These are phyloP conservation scores for Dryas octopetala DNA, from an alignment of 306 rosid species.

Conservation along the genomic window DNA sequence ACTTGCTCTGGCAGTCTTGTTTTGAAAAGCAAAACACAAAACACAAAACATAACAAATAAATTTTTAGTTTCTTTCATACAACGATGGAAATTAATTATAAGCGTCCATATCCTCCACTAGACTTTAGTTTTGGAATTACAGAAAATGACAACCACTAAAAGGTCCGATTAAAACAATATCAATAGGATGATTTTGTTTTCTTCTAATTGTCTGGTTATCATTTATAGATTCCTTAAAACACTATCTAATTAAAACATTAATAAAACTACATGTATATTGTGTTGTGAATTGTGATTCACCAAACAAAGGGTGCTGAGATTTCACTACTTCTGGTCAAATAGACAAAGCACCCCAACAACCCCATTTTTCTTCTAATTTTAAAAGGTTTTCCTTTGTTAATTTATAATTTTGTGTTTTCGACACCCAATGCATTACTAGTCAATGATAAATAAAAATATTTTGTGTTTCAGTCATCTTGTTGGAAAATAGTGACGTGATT, in stretches of 20 bases:
- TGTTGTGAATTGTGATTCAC: not conserved
- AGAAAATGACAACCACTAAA: not conserved
- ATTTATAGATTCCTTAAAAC: slow-evolving; percentile 5
- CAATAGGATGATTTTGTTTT: not conserved
- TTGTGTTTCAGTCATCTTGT: too few species aligned
- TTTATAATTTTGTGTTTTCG: not conserved
- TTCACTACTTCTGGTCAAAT: slow-evolving; percentile 2
- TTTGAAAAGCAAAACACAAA: not conserved
- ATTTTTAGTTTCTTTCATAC: not conserved
- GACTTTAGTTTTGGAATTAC: not conserved
- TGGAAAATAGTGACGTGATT: too few species aligned
- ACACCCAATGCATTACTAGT: not conserved
- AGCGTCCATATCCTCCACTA: not conserved
- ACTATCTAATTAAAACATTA: not conserved
- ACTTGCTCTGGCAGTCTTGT: not conserved
- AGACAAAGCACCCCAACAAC: not conserved
- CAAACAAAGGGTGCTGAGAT: not conserved
- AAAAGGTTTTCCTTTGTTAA: not conserved
- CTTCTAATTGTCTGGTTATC: not conserved
- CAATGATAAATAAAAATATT: too few species aligned
- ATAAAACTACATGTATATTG: not conserved
- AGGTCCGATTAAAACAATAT: not conserved
- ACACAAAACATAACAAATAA: not conserved
- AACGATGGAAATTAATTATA: not conserved
- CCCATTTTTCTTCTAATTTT: not conserved